Percentiles rank a stretch among this genome's conserved stretches.
Conservation (phyloP, 208 protist species). For the Leishmania arabica region DNA sequence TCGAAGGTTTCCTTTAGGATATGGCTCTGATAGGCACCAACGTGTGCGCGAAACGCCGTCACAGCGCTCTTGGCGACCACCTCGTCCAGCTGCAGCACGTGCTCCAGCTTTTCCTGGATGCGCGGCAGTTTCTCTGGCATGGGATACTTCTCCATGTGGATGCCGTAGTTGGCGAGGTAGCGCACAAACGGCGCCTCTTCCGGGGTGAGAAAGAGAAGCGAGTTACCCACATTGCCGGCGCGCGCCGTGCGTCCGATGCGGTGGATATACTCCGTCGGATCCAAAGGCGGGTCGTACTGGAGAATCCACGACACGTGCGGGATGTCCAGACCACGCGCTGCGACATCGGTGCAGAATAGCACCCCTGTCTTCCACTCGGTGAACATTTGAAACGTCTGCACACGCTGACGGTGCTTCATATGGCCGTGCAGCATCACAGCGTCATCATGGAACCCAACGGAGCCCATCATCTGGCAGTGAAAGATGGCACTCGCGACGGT, state of each 20-base stretch:
- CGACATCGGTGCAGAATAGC: constrained; percentile 96
- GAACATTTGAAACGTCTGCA: constrained; percentile 91
- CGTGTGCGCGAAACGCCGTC: constrained; percentile 89
- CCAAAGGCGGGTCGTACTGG: constrained; percentile 97
- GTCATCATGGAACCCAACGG: constrained; percentile 97
- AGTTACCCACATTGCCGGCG: constrained; percentile 90
- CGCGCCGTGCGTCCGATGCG: constrained; percentile 96
- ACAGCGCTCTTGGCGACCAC: constrained; percentile 92
- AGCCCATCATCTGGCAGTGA: constrained; percentile 98
- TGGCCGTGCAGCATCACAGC: constrained; percentile 96
- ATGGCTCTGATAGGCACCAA: constrained; percentile 95
- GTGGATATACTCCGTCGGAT: constrained; percentile 97
- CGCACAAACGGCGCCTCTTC: constrained; percentile 89
- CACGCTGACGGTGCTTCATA: constrained; percentile 95
- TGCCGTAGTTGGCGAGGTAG: constrained; percentile 86
- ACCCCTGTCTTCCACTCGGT: constrained; percentile 84
- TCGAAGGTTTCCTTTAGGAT: constrained; percentile 94
- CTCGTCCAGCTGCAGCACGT: constrained; percentile 87
- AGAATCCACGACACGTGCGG: constrained; percentile 97
- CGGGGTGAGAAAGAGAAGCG: constrained; percentile 94
- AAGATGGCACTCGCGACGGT: constrained; percentile 97
- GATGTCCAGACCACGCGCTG: constrained; percentile 96
- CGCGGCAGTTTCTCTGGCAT: constrained; percentile 68
- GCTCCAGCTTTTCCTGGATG: constrained; percentile 88
- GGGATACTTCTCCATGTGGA: constrained; percentile 76